Conservation (phyloP, 495 filamentous ascomycete species). For the Staphylotrichum longicolle region DNA sequence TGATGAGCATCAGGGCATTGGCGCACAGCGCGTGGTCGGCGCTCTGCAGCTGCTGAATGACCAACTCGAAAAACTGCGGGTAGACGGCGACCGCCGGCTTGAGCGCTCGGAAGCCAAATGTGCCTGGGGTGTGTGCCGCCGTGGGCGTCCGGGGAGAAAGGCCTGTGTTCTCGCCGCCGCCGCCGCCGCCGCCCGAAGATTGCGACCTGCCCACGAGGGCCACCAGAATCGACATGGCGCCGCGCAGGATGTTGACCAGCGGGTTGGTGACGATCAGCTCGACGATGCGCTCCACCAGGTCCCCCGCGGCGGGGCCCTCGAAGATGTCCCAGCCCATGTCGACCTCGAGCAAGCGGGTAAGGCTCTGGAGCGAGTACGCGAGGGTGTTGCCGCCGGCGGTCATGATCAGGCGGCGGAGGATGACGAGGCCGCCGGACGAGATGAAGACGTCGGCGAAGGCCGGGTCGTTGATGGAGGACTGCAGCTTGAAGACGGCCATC, state of each 20-base stretch:
- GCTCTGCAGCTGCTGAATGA: slow-evolving; percentile 82
- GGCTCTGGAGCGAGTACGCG: slow-evolving; percentile 87
- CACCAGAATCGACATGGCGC: slow-evolving; percentile 94
- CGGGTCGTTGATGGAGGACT: slow-evolving; percentile 89
- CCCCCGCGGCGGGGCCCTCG: slow-evolving; percentile 47
- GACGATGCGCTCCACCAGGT: slow-evolving; percentile 71
- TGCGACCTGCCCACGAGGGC: slow-evolving; percentile 86
- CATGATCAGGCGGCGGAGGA: slow-evolving; percentile 77
- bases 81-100: slow-evolving; percentile 89
- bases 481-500: slow-evolving; percentile 98
- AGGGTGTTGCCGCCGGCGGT: slow-evolving; percentile 87
- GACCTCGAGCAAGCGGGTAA: slow-evolving; percentile 83
- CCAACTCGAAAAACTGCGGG: slow-evolving; percentile 91
- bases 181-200: slow-evolving; percentile 30
- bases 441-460: slow-evolving; percentile 97
- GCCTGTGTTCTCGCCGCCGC: background rate
- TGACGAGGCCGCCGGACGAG: slow-evolving; percentile 74
- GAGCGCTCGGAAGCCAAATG: slow-evolving; percentile 82
- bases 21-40: slow-evolving; percentile 96
- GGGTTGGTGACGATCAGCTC: slow-evolving; percentile 94
- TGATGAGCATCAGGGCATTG: slow-evolving; percentile 92
- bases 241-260: slow-evolving; percentile 93
- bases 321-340: slow-evolving; percentile 95
- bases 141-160: background rate
- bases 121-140: slow-evolving; percentile 47